These are phyloP conservation scores for Torulaspora maleeae DNA, from an alignment of 805 yeast species.

Conservation along the genomic window DNA sequence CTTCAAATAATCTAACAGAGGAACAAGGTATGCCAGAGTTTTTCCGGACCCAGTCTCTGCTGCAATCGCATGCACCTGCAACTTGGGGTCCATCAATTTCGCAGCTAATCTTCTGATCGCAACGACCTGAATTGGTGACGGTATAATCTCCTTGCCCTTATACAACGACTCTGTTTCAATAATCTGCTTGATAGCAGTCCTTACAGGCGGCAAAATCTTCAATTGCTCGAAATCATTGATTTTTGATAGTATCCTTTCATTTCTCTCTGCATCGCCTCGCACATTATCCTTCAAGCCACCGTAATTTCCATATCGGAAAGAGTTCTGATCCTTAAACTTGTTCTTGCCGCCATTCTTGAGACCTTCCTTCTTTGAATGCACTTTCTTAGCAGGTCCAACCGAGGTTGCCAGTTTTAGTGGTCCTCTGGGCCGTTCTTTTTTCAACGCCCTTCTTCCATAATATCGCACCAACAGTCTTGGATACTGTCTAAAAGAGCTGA, in stretches of 20 bases:
- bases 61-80: slow-evolving; percentile 72
- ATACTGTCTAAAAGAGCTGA: background rate
- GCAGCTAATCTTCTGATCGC: slow-evolving; percentile 46
- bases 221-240: slow-evolving; percentile 63
- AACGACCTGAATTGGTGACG: slow-evolving; percentile 82
- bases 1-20: slow-evolving; percentile 63
- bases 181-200: slow-evolving; percentile 54
- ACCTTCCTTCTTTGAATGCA: background rate
- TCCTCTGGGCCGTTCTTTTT: background rate
- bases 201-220: slow-evolving; percentile 59
- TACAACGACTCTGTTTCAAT: slow-evolving; percentile 46
- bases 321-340: background rate
- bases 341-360: background rate
- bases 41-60: slow-evolving; percentile 98
- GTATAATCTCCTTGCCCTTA: slow-evolving; percentile 30
- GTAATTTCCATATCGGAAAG: slow-evolving; percentile 44
- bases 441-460: slow-evolving; percentile 3
- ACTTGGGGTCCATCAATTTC: slow-evolving; percentile 35
- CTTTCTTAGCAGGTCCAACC: slow-evolving; percentile 5
- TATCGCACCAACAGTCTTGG: slow-evolving; percentile 2
- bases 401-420: slow-evolving; percentile 10
- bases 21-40: slow-evolving; percentile 85
- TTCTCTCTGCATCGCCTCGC: slow-evolving; percentile 33
- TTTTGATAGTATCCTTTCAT: slow-evolving; percentile 44
- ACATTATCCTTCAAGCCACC: slow-evolving; percentile 44